These are phyloP conservation scores for Candida nonsorbophila DNA, from an alignment of 805 yeast genomes.

Conservation along the genomic window DNA sequence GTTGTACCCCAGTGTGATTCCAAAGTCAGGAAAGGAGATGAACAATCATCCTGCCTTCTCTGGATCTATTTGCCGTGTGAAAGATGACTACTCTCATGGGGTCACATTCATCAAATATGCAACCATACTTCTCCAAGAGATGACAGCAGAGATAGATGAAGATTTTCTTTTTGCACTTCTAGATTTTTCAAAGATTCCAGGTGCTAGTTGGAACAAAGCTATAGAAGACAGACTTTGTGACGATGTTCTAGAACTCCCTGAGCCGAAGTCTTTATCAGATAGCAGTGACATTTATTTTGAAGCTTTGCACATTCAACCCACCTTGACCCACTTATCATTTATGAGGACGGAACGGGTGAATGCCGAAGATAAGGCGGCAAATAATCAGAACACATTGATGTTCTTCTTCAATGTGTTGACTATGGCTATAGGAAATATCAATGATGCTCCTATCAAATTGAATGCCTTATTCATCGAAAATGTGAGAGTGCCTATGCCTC, in stretches of 20 bases:
- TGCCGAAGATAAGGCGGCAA: slow-evolving; percentile 52
- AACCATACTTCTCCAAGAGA: slow-evolving; percentile 80
- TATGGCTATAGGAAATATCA: slow-evolving; percentile 95
- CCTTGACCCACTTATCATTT: slow-evolving; percentile 82
- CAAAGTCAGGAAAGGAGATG: slow-evolving; percentile 78
- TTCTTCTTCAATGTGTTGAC: slow-evolving; percentile 81
- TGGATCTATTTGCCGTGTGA: slow-evolving; percentile 74
- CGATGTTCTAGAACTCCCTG: slow-evolving; percentile 60
- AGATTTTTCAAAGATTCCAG: slow-evolving; percentile 77
- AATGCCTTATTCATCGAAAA: slow-evolving; percentile 87
- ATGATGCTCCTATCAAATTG: slow-evolving; percentile 90
- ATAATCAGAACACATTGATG: slow-evolving; percentile 59
- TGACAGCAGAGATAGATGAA: slow-evolving; percentile 90
- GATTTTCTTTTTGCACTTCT: slow-evolving; percentile 79
- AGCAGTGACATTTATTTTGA: slow-evolving; percentile 86
- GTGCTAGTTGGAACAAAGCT: slow-evolving; percentile 64
- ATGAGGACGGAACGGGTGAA: slow-evolving; percentile 79
- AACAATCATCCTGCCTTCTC: slow-evolving; percentile 88
- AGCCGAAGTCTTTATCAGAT: slow-evolving; percentile 51
- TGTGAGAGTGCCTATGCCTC: slow-evolving; percentile 77
- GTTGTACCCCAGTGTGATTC: slow-evolving; percentile 84
- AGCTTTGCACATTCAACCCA: slow-evolving; percentile 86
- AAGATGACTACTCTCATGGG: slow-evolving; percentile 89
- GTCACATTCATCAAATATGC: slow-evolving; percentile 88
- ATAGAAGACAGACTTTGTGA: slow-evolving; percentile 53